Evolutionary conservation across 2,329 filamentous ascomycete species (phyloP).

Genomic region (Cladosporium sp.): DNA sequence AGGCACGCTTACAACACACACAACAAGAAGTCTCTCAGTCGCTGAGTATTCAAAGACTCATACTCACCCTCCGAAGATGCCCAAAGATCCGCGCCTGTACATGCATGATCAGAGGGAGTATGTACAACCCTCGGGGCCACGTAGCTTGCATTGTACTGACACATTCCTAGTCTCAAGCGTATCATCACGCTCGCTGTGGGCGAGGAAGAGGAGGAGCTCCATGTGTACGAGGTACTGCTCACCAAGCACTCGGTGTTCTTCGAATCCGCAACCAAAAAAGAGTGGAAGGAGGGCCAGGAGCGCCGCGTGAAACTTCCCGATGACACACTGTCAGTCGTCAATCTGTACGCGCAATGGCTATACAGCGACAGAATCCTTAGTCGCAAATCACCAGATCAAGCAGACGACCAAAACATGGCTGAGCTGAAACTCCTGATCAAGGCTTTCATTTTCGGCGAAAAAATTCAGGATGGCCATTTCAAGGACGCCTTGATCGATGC

Average conservation of each 20-base stretch:
- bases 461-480: slow-evolving; percentile 16
- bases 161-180: neutral
- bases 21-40: no score
- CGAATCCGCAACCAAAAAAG: slow-evolving; percentile 11
- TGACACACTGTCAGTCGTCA: slow-evolving; percentile 4
- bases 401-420: no score
- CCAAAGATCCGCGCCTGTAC: neutral
- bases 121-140: neutral
- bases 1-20: no score
- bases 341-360: slow-evolving; percentile 16
- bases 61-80: neutral
- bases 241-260: slow-evolving; percentile 13
- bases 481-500: slow-evolving; percentile 13
- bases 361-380: slow-evolving; percentile 5
- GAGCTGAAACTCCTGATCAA: slow-evolving; percentile 4
- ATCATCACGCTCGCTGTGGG: neutral
- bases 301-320: slow-evolving; percentile 12
- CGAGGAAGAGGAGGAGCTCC: neutral
- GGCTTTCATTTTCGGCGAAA: slow-evolving; percentile 15
- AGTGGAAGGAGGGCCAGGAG: slow-evolving; percentile 12
- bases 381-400: no score
- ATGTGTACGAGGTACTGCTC: slow-evolving; percentile 8
- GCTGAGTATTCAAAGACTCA: no score
- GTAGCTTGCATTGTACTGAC: neutral
- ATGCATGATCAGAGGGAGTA: neutral